Evolutionary conservation across 2,329 filamentous ascomycete species (phyloP), one percentile per base, ranked within the genome.

Genomic region (Cryphonectria parasitica): DNA sequence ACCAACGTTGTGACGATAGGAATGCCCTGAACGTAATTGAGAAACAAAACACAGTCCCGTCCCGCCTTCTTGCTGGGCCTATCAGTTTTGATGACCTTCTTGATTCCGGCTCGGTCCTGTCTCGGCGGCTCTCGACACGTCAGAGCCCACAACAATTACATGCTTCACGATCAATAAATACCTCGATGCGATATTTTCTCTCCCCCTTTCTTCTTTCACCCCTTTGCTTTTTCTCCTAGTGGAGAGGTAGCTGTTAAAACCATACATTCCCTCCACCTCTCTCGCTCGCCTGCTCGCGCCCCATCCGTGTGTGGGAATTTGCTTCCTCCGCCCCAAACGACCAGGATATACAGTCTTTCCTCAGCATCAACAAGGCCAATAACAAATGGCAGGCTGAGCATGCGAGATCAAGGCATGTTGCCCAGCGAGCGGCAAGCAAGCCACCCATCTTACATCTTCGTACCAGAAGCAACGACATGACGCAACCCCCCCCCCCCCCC

Each of bases 381-480:
- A 6, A n/a, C 6, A 34, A 34, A 31, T 58, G 25, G 52, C n/a
- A 34, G 25, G 28, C 15, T 58, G 25, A 58, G 17, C 25, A 58
- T 31, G 15, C 54, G 25, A 31, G 15, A 58, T 19, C 25, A 34
- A 6, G 54, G 15, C 15, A 28, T 13, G 11, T 13, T n/a, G 1
- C 6, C 6, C 34, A 22, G 58, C 34, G 15, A 13, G 34, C 34
- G 58, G 58, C n/a, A 19, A 39, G n/a, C 31, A 61, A 61, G 58
- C 58, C 58, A 39, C 58, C 58, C 31, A 61, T 36, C 58, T 36
- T 19, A 61, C 58, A 61, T 39, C 58, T 39, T 39, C 58, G 39
- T 61, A n/a, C 34, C 34, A 61, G 22, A 61, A 61, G 58, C 58
- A 61, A 61, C 58, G 19, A 39, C 31, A 39, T 39, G 58, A 61